These are phyloP conservation scores for Aureobasidium sp. DNA, from an alignment of 2,329 filamentous ascomycete genomes.

Conservation along the genomic window DNA sequence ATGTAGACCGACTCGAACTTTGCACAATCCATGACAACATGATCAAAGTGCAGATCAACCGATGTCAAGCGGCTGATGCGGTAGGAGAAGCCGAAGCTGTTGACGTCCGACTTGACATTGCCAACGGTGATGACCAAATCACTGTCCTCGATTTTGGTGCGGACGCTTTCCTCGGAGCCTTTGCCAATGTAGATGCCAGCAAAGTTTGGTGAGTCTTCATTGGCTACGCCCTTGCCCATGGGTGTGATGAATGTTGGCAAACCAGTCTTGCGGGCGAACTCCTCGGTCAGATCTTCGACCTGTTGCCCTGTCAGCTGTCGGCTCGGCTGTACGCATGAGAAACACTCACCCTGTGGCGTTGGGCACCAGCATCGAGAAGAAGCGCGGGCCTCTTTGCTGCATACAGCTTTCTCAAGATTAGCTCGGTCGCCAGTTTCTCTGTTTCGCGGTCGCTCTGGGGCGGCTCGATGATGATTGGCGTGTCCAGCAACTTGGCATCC, in stretches of 20 bases:
- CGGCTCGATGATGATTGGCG: conserved; percentile 59
- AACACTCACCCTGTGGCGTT: conserved; percentile 40
- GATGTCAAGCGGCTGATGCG: conserved; percentile 21
- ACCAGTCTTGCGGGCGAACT: conserved; percentile 37
- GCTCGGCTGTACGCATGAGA: no score
- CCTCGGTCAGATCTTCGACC: conserved; percentile 48
- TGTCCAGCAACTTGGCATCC: conserved; percentile 64
- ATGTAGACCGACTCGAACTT: conserved; percentile 8
- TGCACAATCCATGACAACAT: conserved; percentile 43
- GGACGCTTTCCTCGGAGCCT: conserved; percentile 19
- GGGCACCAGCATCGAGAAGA: conserved; percentile 75
- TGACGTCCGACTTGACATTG: conserved; percentile 23
- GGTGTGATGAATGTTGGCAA: conserved; percentile 45
- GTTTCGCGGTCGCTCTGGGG: conserved; percentile 63
- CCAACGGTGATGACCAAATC: conserved; percentile 22
- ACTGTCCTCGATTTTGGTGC: conserved; percentile 20
- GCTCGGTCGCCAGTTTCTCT: conserved; percentile 76
- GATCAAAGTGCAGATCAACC: conserved; percentile 47
- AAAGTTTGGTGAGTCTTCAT: conserved; percentile 41
- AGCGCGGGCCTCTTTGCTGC: conserved; percentile 69
- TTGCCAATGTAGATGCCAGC: conserved; percentile 34
- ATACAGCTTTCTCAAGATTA: conserved; percentile 66
- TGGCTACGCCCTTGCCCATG: conserved; percentile 46
- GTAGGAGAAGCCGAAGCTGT: conserved; percentile 28
- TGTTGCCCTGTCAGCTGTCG: conserved; percentile 51